A percentile compares a stretch with the other conserved stretches of the same genome.
phyloP scores from a whole-genome alignment of 148 eudicot species.

The Persicaria maculosa region DNA sequence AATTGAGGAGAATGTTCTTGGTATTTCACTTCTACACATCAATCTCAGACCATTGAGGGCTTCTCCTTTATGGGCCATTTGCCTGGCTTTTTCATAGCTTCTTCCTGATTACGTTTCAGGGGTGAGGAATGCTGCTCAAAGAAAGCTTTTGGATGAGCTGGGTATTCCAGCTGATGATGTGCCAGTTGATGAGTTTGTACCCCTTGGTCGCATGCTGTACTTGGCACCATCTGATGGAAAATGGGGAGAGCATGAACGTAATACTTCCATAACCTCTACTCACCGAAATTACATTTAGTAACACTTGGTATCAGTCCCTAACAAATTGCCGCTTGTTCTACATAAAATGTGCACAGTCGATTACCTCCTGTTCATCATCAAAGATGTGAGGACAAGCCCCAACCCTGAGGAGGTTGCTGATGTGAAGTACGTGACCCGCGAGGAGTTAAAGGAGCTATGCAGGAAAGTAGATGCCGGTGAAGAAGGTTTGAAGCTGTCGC shows the following conservation, averaged over 20 bases:
- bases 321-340: not conserved
- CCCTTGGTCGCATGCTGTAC: conserved; percentile 93
- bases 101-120: conserved; percentile 31
- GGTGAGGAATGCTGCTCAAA: conserved; percentile 93
- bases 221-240: conserved; percentile 98
- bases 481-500: conserved; percentile 80
- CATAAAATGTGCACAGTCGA: conserved; percentile 43
- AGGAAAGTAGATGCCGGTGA: conserved; percentile 91
- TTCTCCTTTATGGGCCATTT: not conserved
- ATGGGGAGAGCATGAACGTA: conserved; percentile 99
- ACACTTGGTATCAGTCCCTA: not conserved
- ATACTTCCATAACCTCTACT: not conserved
- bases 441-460: conserved; percentile 69
- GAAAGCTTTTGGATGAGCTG: conserved; percentile 91
- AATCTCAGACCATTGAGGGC: not conserved
- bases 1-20: conserved; percentile 64
- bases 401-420: conserved; percentile 94
- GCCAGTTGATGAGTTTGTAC: conserved; percentile 84
- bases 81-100: not conserved
- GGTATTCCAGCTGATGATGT: conserved; percentile 89
- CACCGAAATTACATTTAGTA: not conserved
- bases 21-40: conserved; percentile 23
- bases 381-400: conserved; percentile 59
- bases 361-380: conserved; percentile 79
- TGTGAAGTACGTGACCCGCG: conserved; percentile 58